Evolutionary conservation across 208 protist genomes (phyloP), one percentile per base, ranked within the genome.

Genomic region (Trypanosoma boissoni): DNA sequence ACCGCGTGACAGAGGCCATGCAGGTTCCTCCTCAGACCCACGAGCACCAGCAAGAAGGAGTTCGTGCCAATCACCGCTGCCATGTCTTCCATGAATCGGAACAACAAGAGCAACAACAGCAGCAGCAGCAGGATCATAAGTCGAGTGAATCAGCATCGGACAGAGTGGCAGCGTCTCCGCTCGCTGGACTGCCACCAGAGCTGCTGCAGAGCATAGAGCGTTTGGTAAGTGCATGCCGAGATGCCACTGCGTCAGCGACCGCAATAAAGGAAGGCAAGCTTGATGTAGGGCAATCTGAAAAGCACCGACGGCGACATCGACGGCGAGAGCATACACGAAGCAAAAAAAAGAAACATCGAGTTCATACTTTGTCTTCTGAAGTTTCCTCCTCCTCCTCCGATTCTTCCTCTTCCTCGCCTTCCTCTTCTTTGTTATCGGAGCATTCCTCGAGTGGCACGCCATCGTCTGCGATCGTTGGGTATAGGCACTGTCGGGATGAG

Each of bases 1-100:
- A 88, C 58, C 74, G 80, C 28, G 61, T 92, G 14, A 82, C 72
- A 12, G 64, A 88, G 28, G 68, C 76, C 7, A 86, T 80, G 74
- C 72, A 80, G 28, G 29, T 57, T 8, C 43, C 43, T 12, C 36
- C n/a, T n/a, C n/a, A n/a, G n/a, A n/a, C n/a, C n/a, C n/a, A n/a
- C n/a, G n/a, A n/a, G n/a, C n/a, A n/a, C n/a, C n/a, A n/a, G n/a
- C n/a, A n/a, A n/a, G n/a, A n/a, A n/a, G n/a, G n/a, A n/a, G n/a
- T n/a, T n/a, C n/a, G 21, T 32, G 41, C 7, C 16, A 28, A 1
- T 49, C 37, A 16, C 2, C 3, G 6, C 5, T 20, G 10, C 23
- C n/a, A 46, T 34, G 12, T 18, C 14, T 6, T 16, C 2, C 4
- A 6, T 2, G 18, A 49, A 23, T 14, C 18, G 41, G 8, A 1